These are phyloP conservation scores for Aphanomyces euteiches DNA, from an alignment of 352 stramenopile species.

Conservation along the genomic window DNA sequence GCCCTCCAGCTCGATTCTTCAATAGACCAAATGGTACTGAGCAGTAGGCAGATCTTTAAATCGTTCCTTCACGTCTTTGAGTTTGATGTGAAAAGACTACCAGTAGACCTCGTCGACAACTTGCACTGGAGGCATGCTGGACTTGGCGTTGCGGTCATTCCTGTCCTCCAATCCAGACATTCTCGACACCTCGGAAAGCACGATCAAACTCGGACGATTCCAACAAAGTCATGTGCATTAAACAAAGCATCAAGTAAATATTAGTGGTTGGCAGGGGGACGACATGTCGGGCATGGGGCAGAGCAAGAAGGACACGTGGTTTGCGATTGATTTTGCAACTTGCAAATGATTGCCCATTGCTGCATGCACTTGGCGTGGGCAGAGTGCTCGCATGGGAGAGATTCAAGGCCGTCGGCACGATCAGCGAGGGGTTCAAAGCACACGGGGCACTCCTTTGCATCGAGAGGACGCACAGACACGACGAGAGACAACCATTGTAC, in stretches of 20 bases:
- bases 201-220: too few species aligned
- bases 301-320: constrained; percentile 10
- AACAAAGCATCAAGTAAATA: too few species aligned
- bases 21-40: neutral
- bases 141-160: too few species aligned
- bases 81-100: too few species aligned
- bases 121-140: too few species aligned
- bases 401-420: neutral
- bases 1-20: neutral
- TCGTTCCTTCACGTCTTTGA: neutral
- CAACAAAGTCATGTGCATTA: too few species aligned
- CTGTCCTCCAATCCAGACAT: too few species aligned
- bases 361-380: neutral
- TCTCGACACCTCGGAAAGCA: too few species aligned
- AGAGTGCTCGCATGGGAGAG: neutral
- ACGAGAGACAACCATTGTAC: neutral
- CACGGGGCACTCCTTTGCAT: neutral
- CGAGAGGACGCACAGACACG: neutral
- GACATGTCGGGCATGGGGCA: too few species aligned
- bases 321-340: neutral
- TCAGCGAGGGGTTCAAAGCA: constrained; percentile 14
- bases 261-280: too few species aligned
- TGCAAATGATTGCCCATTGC: constrained; percentile 5
- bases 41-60: neutral
- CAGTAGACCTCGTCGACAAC: too few species aligned